Evolutionary conservation across 164 flowering plant genomes (phyloP).

Genomic region (Houttuynia cordata): DNA sequence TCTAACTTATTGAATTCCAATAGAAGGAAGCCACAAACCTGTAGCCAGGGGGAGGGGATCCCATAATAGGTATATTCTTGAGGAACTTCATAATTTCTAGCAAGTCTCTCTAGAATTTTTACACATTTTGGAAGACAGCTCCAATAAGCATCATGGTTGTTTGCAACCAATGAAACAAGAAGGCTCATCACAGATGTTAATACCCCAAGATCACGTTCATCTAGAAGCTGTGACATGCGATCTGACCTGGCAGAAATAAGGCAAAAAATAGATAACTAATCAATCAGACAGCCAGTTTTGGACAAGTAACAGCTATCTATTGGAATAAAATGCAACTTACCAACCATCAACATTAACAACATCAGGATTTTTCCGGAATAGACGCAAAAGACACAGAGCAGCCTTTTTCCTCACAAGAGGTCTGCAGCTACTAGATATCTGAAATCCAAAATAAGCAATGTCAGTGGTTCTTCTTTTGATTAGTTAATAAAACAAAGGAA

Average conservation of each 20-base stretch:
- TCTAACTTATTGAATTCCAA: neutral
- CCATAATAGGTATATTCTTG: constrained; percentile 99
- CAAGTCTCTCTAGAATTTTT: constrained; percentile 81
- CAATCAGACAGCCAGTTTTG: neutral
- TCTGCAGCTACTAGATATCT: constrained; percentile 96
- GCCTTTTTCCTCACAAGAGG: constrained; percentile 98
- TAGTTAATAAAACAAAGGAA: neutral
- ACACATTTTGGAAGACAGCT: constrained; percentile 97
- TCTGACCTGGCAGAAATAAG: constrained; percentile 64
- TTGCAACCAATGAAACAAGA: constrained; percentile 89
- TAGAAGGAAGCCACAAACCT: constrained; percentile 44
- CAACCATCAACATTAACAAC: constrained; percentile 98
- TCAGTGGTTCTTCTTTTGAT: too few species aligned
- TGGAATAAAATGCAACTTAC: constrained; percentile 23
- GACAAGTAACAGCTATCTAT: neutral
- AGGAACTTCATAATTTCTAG: constrained; percentile 91
- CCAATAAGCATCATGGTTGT: constrained; percentile 88
- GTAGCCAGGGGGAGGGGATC: constrained; percentile 99
- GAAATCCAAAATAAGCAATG: neutral
- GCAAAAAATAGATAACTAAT: constrained; percentile 4
- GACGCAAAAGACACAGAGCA: constrained; percentile 82
- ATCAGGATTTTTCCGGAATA: constrained; percentile 94
- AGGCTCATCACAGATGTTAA: constrained; percentile 99
- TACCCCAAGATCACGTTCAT: constrained; percentile 98
- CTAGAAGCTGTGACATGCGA: constrained; percentile 93